Evolutionary conservation across 176 grass and related monocot genomes (phyloP).

Genomic region (Pharus latifolius): DNA sequence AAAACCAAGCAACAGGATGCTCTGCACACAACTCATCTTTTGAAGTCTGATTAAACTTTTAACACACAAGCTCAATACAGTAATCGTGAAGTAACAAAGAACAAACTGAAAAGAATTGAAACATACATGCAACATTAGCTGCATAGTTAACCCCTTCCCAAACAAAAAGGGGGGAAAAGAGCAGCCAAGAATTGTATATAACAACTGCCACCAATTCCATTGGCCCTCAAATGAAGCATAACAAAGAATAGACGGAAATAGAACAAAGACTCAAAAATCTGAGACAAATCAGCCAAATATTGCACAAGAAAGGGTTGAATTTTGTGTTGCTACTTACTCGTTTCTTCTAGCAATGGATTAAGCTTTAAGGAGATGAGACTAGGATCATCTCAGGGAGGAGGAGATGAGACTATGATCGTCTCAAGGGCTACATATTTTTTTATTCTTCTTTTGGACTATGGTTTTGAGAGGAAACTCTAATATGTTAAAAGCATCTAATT

Average conservation of each 20-base stretch:
- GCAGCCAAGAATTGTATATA: neutral
- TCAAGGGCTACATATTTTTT: neutral
- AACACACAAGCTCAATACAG: neutral
- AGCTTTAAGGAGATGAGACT: neutral
- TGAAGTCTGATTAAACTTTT: neutral
- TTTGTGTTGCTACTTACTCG: slow-evolving; percentile 10
- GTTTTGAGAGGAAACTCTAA: neutral
- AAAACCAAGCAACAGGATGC: no score
- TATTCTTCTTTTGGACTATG: neutral
- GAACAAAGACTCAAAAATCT: neutral
- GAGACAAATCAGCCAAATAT: neutral
- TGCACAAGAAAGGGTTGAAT: neutral
- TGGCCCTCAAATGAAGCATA: neutral
- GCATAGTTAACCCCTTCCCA: neutral
- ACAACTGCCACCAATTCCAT: neutral
- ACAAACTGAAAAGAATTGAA: neutral
- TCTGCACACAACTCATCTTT: no score
- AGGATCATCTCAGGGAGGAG: no score
- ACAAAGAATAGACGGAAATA: neutral
- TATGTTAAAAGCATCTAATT: slow-evolving; percentile 6
- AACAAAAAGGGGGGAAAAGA: neutral
- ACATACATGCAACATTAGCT: neutral
- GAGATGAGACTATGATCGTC: neutral
- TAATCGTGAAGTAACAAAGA: neutral
- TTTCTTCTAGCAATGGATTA: slow-evolving; percentile 3